Evolutionary conservation across 176 grass and related monocot genomes (phyloP).

Genomic region (Phoenix dactylifera): DNA sequence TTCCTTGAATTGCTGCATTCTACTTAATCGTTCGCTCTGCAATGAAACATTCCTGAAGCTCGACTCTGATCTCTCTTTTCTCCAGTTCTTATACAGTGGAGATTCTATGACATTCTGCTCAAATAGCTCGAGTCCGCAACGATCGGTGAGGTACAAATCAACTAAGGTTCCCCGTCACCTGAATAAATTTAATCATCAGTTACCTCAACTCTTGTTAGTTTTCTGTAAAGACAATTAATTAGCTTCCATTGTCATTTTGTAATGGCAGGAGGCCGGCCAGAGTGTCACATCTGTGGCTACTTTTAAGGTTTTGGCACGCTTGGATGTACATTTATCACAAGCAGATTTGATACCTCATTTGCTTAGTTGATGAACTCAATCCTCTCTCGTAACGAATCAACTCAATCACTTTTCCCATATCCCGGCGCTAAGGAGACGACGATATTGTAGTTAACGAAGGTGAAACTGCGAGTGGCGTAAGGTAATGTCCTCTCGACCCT

Average conservation of each 20-base stretch:
- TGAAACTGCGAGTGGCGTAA: too few relatives aligned
- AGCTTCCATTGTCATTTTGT: constrained; percentile 6
- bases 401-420: too few relatives aligned
- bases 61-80: not conserved
- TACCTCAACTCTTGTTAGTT: too few relatives aligned
- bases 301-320: constrained; percentile 34
- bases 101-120: constrained; percentile 19
- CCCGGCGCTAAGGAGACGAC: too few relatives aligned
- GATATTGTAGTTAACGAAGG: too few relatives aligned
- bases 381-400: too few relatives aligned
- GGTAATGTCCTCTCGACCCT: too few relatives aligned
- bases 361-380: too few relatives aligned
- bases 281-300: constrained; percentile 28
- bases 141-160: constrained; percentile 32
- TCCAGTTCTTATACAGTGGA: constrained; percentile 24
- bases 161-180: too few relatives aligned
- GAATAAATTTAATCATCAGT: too few relatives aligned
- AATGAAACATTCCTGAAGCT: constrained; percentile 28
- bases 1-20: constrained; percentile 45
- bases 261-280: constrained; percentile 47
- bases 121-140: constrained; percentile 20
- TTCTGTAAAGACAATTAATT: too few relatives aligned
- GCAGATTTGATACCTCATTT: constrained; percentile 12
- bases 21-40: constrained; percentile 23
- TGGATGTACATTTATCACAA: constrained; percentile 38